phyloP scores from a whole-genome alignment of 768 basidiomycete genomes.

The Kockovaella imperatae region DNA sequence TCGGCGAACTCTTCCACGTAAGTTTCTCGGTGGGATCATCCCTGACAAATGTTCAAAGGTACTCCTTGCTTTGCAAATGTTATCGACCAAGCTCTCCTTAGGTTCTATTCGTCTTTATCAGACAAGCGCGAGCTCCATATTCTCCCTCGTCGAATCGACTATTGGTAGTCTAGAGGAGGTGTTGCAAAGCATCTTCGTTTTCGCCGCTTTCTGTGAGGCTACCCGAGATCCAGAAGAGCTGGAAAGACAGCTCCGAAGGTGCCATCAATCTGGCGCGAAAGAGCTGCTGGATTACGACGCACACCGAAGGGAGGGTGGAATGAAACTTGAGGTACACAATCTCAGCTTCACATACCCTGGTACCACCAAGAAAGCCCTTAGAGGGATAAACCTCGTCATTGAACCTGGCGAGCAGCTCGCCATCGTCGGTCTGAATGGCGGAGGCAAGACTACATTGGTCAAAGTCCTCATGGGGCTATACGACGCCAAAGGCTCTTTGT shows the following conservation, averaged over 20 bases:
- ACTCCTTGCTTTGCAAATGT: constrained; percentile 63
- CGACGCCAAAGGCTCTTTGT: constrained; percentile 56
- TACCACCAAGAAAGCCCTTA: constrained; percentile 58
- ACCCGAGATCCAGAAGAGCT: constrained; percentile 50
- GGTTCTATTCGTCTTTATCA: constrained; percentile 78
- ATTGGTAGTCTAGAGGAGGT: constrained; percentile 61
- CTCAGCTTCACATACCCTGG: constrained; percentile 76
- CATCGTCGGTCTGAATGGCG: constrained; percentile 55
- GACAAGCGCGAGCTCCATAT: constrained; percentile 63
- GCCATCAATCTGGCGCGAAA: not conserved
- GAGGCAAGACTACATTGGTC: constrained; percentile 70
- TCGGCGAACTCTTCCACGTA: too few relatives aligned
- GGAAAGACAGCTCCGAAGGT: not conserved
- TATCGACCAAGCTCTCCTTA: constrained; percentile 64
- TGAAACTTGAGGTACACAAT: constrained; percentile 61
- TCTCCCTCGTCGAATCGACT: constrained; percentile 59
- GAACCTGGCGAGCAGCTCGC: constrained; percentile 72
- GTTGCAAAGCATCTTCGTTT: constrained; percentile 77
- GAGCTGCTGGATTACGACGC: constrained; percentile 19
- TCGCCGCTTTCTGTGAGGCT: constrained; percentile 77
- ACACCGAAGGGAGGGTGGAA: constrained; percentile 48
- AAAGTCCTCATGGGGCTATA: constrained; percentile 74
- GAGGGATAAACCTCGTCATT: constrained; percentile 62
- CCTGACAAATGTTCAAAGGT: constrained; percentile 49
- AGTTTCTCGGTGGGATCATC: not conserved